phyloP scores from a whole-genome alignment of 1,139 yeast species.

The Taiozyma sp. region DNA sequence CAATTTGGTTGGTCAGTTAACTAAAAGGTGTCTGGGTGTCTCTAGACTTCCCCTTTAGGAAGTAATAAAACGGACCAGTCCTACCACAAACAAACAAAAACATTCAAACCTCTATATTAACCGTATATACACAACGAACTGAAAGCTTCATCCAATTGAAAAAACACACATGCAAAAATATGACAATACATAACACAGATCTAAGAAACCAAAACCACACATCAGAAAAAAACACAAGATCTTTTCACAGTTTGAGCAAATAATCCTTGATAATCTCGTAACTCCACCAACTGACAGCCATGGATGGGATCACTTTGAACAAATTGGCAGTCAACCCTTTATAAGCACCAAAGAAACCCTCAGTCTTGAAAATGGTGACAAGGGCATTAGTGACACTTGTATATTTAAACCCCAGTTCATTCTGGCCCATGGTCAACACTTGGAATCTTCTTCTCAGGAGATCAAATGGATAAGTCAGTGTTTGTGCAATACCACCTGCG shows the following conservation, averaged over 20 bases:
- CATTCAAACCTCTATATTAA: neutral
- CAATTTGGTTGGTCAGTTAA: conserved; percentile 7
- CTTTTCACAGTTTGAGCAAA: conserved; percentile 12
- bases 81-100: neutral
- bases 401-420: conserved; percentile 77
- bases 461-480: conserved; percentile 86
- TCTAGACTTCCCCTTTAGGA: neutral
- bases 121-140: neutral
- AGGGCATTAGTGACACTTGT: conserved; percentile 69
- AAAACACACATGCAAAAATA: neutral
- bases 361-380: conserved; percentile 56
- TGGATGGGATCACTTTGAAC: conserved; percentile 87
- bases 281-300: conserved; percentile 92
- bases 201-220: neutral
- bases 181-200: neutral
- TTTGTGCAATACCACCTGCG: conserved; percentile 81
- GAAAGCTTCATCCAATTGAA: neutral
- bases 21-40: neutral
- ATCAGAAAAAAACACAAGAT: neutral
- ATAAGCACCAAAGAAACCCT: conserved; percentile 79
- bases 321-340: conserved; percentile 86
- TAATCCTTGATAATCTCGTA: conserved; percentile 60
- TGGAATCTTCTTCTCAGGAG: conserved; percentile 85
- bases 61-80: too few species aligned
- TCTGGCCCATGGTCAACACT: conserved; percentile 70